Evolutionary conservation across 2,329 filamentous ascomycete genomes (phyloP).

Genomic region (Ascochyta fabae): DNA sequence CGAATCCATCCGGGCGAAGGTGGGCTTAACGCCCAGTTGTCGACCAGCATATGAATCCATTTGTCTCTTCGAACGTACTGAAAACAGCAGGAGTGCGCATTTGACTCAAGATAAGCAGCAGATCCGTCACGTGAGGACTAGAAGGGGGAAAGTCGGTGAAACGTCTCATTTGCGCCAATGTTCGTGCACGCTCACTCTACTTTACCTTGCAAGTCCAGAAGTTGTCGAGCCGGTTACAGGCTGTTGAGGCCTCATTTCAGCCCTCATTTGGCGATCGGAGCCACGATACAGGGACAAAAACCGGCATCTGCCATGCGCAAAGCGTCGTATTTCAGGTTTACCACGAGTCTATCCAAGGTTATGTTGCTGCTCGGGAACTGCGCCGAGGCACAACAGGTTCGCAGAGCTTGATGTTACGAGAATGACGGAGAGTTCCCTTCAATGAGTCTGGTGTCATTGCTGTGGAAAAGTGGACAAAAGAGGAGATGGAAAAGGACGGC

Average conservation of each 20-base stretch:
- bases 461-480: constrained; percentile 4
- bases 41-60: neutral
- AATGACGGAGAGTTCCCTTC: neutral
- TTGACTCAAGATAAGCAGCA: constrained; percentile 14
- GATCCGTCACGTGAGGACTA: constrained; percentile 3
- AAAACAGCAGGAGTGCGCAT: constrained; percentile 3
- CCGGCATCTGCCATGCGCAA: neutral
- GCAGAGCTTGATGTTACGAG: neutral
- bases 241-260: neutral
- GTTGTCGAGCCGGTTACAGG: constrained; percentile 7
- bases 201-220: constrained; percentile 6
- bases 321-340: neutral
- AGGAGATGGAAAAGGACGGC: neutral
- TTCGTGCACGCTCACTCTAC: constrained; percentile 18
- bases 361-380: neutral
- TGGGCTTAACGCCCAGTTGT: neutral
- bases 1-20: constrained; percentile 13
- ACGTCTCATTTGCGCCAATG: constrained; percentile 13
- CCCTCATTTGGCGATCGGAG: neutral
- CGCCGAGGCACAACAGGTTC: neutral
- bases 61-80: neutral
- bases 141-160: constrained; percentile 12
- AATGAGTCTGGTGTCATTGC: neutral
- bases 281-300: neutral
- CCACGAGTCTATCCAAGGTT: neutral